Evolutionary conservation across 257 asterid genomes (phyloP).

Genomic region (Capsicum baccatum): DNA sequence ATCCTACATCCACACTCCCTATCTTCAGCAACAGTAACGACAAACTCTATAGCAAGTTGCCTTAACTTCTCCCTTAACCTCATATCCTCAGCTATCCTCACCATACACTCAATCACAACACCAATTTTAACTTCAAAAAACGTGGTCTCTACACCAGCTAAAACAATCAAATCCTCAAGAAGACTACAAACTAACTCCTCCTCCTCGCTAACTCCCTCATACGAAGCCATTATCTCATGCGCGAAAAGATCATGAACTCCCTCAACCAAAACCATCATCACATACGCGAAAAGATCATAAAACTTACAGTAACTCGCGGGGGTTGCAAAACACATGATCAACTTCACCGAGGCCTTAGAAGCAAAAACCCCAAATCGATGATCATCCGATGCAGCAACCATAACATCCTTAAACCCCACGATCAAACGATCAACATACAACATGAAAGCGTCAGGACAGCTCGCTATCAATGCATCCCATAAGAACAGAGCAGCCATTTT

Average conservation of each 20-base stretch:
- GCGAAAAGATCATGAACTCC: neutral
- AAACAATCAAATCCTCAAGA: conserved; percentile 22
- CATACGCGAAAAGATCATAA: neutral
- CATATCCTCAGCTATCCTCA: neutral
- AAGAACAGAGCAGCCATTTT: conserved; percentile 3
- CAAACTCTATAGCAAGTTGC: conserved; percentile 26
- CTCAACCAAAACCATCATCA: neutral
- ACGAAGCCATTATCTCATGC: neutral
- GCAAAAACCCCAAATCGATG: neutral
- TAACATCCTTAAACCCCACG: neutral
- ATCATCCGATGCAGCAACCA: neutral
- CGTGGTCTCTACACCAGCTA: neutral
- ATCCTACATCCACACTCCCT: conserved; percentile 17
- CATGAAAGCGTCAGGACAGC: conserved; percentile 15
- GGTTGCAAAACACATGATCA: neutral
- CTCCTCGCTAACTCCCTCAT: neutral
- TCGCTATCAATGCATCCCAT: conserved; percentile 9
- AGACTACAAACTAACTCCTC: neutral
- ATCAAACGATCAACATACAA: neutral
- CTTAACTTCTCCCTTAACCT: neutral
- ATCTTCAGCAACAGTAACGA: conserved; percentile 27
- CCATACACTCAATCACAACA: neutral
- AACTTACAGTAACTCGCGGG: neutral
- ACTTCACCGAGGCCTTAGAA: conserved; percentile 6
- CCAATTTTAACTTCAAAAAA: neutral